phyloP scores from a whole-genome alignment of 257 asterid species.

The Salvia miltiorrhiza region DNA sequence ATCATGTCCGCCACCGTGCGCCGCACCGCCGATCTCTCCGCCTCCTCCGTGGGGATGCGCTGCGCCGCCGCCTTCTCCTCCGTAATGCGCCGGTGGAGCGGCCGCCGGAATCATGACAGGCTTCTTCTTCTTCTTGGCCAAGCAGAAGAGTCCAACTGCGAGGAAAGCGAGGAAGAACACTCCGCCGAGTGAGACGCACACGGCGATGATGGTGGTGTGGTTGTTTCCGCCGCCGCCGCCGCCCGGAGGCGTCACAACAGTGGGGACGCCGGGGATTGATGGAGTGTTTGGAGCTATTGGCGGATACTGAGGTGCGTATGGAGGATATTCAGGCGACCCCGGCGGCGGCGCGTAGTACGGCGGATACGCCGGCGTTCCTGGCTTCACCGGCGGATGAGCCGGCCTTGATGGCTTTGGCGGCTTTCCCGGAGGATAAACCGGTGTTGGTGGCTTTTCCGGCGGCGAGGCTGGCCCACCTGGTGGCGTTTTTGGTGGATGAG shows the following conservation, averaged over 20 bases:
- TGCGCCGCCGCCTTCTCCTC: slow-evolving; percentile 22
- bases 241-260: slow-evolving; percentile 22
- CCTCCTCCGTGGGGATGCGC: slow-evolving; percentile 12
- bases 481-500: slow-evolving; percentile 13
- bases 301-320: background rate
- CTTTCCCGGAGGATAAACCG: slow-evolving; percentile 5
- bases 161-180: slow-evolving; percentile 64
- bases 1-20: slow-evolving; percentile 13
- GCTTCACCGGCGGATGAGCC: slow-evolving; percentile 18
- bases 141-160: slow-evolving; percentile 56
- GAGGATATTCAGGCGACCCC: slow-evolving; percentile 24
- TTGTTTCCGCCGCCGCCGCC: slow-evolving; percentile 42
- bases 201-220: slow-evolving; percentile 58
- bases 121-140: slow-evolving; percentile 70
- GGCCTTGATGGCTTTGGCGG: slow-evolving; percentile 24
- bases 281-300: slow-evolving; percentile 29
- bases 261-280: slow-evolving; percentile 26
- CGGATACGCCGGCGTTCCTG: slow-evolving; percentile 20
- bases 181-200: slow-evolving; percentile 63
- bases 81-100: slow-evolving; percentile 6
- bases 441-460: slow-evolving; percentile 14
- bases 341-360: slow-evolving; percentile 31
- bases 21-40: slow-evolving; percentile 20
- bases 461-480: too few species aligned
- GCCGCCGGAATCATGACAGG: slow-evolving; percentile 47